Base-by-base conservation (phyloP, 2,329 filamentous ascomycete genomes). In the Fusarium papillatum region DNA sequence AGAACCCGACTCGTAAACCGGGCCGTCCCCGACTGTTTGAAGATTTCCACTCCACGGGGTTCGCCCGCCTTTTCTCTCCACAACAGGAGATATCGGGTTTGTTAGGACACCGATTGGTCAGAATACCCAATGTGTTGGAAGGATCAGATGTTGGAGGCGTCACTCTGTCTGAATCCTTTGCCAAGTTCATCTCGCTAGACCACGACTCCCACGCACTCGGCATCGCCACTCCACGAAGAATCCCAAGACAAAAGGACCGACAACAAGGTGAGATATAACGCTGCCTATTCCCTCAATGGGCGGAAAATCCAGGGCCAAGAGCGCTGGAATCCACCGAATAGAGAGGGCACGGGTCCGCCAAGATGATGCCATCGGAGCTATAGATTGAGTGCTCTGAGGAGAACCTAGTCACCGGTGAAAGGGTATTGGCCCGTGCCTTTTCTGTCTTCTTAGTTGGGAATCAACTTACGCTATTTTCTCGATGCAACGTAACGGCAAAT, bases 111-210 rank as follows among this genome's bases (percentile, higher is more conserved):
- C 50, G 50, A 55, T 55, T 55, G 55, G 55, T 24, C 14, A 26
- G n/a, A 8, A 38, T 24, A 26, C 55, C 3, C 14, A 17, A 24
- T n/a, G 8, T 22, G 5, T 2, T 6, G 34, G n/a, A 22, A 59
- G 14, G 34, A 36, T 59, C 31, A 22, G 8, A 39, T 36, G 34
- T 36, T 59, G 34, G 34, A 59, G 14, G 34, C 14, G 31, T 59
- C 55, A 17, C 13, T 22, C 13, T 59, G 34, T 34, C 14, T 59
- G 5, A 36, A 59, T 59, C 55, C 31, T 59, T 26, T 39, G 31
- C 55, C 55, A 59, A 59, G n/a, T 59, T 38, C 55, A 59, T 59
- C 55, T 59, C 55, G 55, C 55, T 59, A 59, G 53, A 36, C 9
- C 9, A 24, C 39, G 43, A 24, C 43, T 48, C 43, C 22, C 48